Evolutionary conservation across 192 early-diverging fungal species (phyloP).

Genomic region (Dimargaris cristalligena): DNA sequence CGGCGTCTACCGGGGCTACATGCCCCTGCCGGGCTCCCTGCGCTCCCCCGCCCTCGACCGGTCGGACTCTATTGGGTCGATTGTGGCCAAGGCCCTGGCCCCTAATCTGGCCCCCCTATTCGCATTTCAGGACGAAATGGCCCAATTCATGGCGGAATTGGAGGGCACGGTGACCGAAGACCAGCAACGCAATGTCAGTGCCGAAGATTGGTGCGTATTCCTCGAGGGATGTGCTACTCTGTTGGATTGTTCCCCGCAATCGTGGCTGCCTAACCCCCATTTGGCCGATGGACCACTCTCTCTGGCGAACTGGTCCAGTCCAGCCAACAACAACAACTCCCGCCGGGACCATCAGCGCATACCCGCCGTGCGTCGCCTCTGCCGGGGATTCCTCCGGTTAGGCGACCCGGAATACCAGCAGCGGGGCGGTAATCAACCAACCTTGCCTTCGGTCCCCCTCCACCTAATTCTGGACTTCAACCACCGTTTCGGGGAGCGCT

Average conservation of each 20-base stretch:
- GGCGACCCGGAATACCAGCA: background rate
- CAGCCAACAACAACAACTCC: background rate
- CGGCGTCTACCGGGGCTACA: constrained; percentile 4
- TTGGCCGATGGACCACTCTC: no score
- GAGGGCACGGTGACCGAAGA: background rate
- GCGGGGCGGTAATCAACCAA: no score
- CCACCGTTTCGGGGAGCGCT: constrained; percentile 7
- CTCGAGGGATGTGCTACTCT: constrained; percentile 6
- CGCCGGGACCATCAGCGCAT: background rate
- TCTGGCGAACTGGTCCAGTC: no score
- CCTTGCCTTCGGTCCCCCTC: no score
- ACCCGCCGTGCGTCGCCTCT: background rate
- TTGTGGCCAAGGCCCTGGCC: background rate
- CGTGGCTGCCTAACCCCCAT: no score
- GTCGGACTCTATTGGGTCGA: background rate
- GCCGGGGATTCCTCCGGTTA: constrained; percentile 1
- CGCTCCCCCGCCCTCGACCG: background rate
- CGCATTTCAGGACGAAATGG: background rate
- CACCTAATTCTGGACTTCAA: no score
- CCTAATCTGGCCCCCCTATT: constrained; percentile 2
- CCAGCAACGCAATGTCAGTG: background rate
- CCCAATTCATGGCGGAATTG: constrained; percentile 1
- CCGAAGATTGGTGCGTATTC: constrained; percentile 8
- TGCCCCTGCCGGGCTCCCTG: background rate
- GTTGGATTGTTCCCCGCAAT: background rate